Base-by-base conservation (phyloP, 169 alveolate species). In the Plasmodium coatneyi region DNA sequence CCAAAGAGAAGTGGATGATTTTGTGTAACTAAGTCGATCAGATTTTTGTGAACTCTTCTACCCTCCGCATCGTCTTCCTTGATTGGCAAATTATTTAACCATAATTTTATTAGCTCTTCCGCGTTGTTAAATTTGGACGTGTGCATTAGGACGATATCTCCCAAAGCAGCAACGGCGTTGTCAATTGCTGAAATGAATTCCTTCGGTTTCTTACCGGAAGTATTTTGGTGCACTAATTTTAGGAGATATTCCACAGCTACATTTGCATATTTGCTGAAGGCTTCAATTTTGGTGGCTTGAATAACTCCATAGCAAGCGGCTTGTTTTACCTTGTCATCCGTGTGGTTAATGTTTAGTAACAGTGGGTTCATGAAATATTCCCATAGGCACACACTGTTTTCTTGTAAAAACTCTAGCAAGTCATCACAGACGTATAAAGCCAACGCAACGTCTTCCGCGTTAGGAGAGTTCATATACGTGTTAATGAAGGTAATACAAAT, bases 161-260 rank as follows among this genome's bases (percentile, higher is more conserved):
- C 98, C 28, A 97, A 92, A 0, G 98, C 98, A 19, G 98, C 98
- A 9, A 96, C 96, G 16, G 98, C 98, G 83, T 96, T 97, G 94
- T 97, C 98, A 14, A 96, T 96, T 7, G 98, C 98, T 1, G 97
- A 96, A 92, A 96, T 96, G 30, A 79, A 95, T 28, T 92, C 93
- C 34, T 74, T 92, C 16, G 93, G 82, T 22, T 96, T 86, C 39
- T 92, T 66, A 19, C 83, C 60, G 52, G 94, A 92, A 0, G 92
- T 74, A 76, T 82, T 49, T 32, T 79, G 90, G 71, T 89, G 91
- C 30, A 95, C 34, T 28, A 95, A 82, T 30, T 66, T 81, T 39
- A 87, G 49, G 12, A 96, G 66, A 34, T 81, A 87, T 1, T 84
- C 92, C 9, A 96, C 97, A 41, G 97, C 96, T 39, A 95, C 93